A percentile compares a stretch with the other conserved stretches of the same genome.
Evolutionary conservation across 345 rosid genomes (phyloP).

Genomic region (Abelmoschus esculentus): DNA sequence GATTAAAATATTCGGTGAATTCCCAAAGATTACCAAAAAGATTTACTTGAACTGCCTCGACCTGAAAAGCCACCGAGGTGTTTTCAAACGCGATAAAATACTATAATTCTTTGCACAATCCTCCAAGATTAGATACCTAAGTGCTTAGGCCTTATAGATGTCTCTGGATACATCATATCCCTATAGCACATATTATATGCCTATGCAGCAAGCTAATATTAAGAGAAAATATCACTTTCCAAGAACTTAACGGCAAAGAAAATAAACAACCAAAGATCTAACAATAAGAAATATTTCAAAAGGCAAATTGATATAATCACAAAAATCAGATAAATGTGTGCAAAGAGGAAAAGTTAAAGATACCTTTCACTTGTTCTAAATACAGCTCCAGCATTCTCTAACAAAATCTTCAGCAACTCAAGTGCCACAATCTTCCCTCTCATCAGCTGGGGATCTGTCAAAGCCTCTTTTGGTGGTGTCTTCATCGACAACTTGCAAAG

Average conservation of each 20-base stretch:
- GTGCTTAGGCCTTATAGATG: background rate
- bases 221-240: background rate
- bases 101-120: background rate
- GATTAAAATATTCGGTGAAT: background rate
- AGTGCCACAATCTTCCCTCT: constrained; percentile 95
- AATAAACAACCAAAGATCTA: background rate
- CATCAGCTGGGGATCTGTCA: constrained; percentile 85
- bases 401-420: constrained; percentile 85
- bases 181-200: background rate
- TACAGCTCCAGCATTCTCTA: constrained; percentile 98
- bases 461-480: constrained; percentile 94
- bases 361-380: constrained; percentile 98
- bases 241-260: background rate
- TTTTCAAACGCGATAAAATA: background rate
- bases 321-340: background rate
- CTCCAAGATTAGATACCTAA: background rate
- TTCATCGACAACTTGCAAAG: constrained; percentile 98
- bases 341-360: constrained; percentile 3
- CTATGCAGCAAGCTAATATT: background rate
- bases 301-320: background rate
- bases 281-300: background rate
- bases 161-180: background rate
- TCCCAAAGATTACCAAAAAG: background rate
- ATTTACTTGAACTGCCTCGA: background rate
- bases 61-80: background rate